Evolutionary conservation across 345 rosid species (phyloP).

Genomic region (Rhodamnia argentea): DNA sequence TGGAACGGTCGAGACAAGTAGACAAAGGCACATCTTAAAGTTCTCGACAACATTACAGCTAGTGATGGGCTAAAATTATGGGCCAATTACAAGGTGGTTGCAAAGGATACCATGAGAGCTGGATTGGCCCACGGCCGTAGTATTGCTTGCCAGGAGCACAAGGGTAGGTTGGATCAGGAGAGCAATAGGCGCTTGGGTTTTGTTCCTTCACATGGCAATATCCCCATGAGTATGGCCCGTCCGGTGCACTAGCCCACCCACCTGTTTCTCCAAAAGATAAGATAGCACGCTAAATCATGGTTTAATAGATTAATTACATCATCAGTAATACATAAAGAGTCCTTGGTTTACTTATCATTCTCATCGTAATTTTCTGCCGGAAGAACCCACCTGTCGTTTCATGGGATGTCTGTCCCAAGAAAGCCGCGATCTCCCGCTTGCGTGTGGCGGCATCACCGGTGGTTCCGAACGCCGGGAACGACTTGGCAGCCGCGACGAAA

Average conservation of each 20-base stretch:
- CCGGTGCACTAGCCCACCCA: slow-evolving; percentile 51
- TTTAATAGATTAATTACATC: background rate
- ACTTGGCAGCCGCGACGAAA: slow-evolving; percentile 43
- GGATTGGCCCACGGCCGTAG: slow-evolving; percentile 69
- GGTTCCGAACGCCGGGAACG: slow-evolving; percentile 34
- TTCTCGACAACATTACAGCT: background rate
- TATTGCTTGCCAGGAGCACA: slow-evolving; percentile 50
- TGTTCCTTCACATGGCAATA: slow-evolving; percentile 44
- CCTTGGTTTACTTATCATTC: background rate
- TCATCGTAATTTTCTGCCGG: background rate
- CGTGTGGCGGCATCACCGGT: slow-evolving; percentile 23
- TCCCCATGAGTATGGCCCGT: slow-evolving; percentile 65
- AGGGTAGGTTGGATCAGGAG: slow-evolving; percentile 22
- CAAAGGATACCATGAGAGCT: slow-evolving; percentile 29
- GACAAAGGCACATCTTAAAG: too few species aligned
- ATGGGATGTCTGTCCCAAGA: slow-evolving; percentile 60
- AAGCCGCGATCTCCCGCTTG: slow-evolving; percentile 53
- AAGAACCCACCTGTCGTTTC: slow-evolving; percentile 37
- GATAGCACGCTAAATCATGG: background rate
- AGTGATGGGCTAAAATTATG: background rate
- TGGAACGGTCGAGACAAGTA: background rate
- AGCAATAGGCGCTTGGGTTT: slow-evolving; percentile 37
- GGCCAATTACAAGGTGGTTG: background rate
- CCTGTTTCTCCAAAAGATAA: slow-evolving; percentile 7
- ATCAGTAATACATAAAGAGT: background rate